Percentiles rank a stretch among this genome's conserved stretches.
Conservation (phyloP, 139 green algal species). For the Astrephomene gubernaculifera region DNA sequence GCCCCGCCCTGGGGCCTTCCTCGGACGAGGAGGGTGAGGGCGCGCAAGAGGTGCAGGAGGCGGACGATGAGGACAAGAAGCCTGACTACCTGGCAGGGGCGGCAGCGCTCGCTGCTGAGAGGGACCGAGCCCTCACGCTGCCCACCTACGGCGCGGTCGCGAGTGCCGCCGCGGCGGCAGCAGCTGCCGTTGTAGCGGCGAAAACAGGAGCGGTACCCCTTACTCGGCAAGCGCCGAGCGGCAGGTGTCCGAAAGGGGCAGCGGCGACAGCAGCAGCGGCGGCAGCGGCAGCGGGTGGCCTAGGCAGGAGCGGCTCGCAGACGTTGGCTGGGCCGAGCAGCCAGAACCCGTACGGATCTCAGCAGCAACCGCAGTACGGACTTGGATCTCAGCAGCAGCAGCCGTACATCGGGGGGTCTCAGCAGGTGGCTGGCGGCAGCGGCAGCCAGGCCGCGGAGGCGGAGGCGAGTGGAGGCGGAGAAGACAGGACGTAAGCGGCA, state of each 20-base stretch:
- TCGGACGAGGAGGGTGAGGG: not conserved
- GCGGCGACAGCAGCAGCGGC: not conserved
- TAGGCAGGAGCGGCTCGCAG: not conserved
- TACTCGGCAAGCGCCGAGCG: too few species aligned
- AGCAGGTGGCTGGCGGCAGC: conserved; percentile 5
- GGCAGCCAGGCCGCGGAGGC: not conserved
- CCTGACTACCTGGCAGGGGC: too few species aligned
- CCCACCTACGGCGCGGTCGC: too few species aligned
- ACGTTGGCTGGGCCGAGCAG: not conserved
- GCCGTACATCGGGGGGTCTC: not conserved
- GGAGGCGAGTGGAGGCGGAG: not conserved
- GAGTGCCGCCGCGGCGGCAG: too few species aligned
- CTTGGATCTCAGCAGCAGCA: conserved; percentile 31
- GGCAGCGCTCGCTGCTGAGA: too few species aligned
- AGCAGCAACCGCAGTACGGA: not conserved
- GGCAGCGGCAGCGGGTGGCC: not conserved
- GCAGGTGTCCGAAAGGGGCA: not conserved
- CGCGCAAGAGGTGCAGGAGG: too few species aligned
- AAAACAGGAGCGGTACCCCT: too few species aligned
- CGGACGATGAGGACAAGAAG: not conserved
- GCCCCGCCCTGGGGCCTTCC: not conserved
- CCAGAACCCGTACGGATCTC: not conserved
- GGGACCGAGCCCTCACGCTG: too few species aligned
- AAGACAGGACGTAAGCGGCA: conserved; percentile 21
- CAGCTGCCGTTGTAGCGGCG: too few species aligned